Evolutionary conservation across 495 filamentous ascomycete species (phyloP).

Genomic region (Hypoxylon trugodes): DNA sequence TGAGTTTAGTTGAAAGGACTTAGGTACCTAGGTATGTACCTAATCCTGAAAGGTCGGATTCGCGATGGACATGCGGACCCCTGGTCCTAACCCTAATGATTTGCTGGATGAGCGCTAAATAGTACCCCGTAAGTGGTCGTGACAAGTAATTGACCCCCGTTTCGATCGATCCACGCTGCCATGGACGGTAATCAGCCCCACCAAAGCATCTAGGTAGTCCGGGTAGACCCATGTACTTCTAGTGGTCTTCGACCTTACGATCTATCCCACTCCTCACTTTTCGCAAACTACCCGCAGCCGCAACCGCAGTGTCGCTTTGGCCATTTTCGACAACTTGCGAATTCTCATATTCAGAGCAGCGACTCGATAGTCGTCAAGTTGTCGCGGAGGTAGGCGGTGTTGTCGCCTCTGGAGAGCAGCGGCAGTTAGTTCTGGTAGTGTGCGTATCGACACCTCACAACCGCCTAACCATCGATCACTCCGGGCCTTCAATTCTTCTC

Average conservation of each 20-base stretch:
- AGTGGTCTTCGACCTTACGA: too few relatives aligned
- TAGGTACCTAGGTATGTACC: too few relatives aligned
- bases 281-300: too few relatives aligned
- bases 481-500: neutral
- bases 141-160: neutral
- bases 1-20: too few relatives aligned
- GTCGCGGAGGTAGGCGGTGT: slow-evolving; percentile 1
- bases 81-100: neutral
- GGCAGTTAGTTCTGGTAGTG: slow-evolving; percentile 4
- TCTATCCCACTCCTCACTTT: too few relatives aligned
- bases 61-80: neutral
- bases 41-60: too few relatives aligned
- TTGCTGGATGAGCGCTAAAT: slow-evolving; percentile 25
- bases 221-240: too few relatives aligned
- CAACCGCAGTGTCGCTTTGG: too few relatives aligned
- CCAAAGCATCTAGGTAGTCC: too few relatives aligned
- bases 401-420: neutral
- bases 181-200: too few relatives aligned
- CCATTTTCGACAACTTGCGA: neutral
- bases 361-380: neutral
- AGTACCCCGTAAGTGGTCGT: slow-evolving; percentile 13
- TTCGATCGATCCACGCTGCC: neutral
- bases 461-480: neutral
- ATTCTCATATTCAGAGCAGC: neutral
- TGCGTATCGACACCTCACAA: neutral